Conservation (phyloP, 306 rosid species). For the Dryas drummondii region DNA sequence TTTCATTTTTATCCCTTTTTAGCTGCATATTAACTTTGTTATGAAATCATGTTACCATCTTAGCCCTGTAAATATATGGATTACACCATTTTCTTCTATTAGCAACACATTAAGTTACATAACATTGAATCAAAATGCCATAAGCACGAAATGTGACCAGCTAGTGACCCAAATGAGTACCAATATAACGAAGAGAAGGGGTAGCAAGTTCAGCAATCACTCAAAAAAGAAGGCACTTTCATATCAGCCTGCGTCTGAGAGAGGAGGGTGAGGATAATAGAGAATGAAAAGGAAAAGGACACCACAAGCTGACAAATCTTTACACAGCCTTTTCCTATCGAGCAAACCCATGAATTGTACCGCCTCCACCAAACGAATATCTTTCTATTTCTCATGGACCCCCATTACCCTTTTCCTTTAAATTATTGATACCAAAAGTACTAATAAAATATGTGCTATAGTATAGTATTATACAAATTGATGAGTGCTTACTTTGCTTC, state of each 20-base stretch:
- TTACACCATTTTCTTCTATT: neutral
- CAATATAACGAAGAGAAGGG: neutral
- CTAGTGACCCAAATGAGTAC: too few relatives aligned
- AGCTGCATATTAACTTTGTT: neutral
- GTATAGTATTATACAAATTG: conserved; percentile 3
- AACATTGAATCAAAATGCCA: neutral
- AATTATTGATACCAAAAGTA: conserved; percentile 17
- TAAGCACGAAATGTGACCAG: neutral
- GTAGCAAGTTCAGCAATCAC: neutral
- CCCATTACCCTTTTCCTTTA: conserved; percentile 19
- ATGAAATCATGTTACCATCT: too few relatives aligned
- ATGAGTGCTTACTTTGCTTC: conserved; percentile 30
- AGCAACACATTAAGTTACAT: neutral
- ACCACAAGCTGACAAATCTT: conserved; percentile 58
- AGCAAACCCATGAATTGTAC: conserved; percentile 1
- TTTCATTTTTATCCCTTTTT: neutral
- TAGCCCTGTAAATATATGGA: too few relatives aligned
- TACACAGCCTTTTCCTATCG: conserved; percentile 37
- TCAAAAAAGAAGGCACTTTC: neutral
- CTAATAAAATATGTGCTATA: neutral
- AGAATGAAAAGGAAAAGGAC: conserved; percentile 44
- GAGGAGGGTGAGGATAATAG: conserved; percentile 21
- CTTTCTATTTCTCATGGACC: conserved; percentile 35
- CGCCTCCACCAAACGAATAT: conserved; percentile 52
- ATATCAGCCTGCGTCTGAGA: neutral